phyloP scores from a whole-genome alignment of 495 filamentous ascomycete genomes.

The Saxophila tyrrhenica region DNA sequence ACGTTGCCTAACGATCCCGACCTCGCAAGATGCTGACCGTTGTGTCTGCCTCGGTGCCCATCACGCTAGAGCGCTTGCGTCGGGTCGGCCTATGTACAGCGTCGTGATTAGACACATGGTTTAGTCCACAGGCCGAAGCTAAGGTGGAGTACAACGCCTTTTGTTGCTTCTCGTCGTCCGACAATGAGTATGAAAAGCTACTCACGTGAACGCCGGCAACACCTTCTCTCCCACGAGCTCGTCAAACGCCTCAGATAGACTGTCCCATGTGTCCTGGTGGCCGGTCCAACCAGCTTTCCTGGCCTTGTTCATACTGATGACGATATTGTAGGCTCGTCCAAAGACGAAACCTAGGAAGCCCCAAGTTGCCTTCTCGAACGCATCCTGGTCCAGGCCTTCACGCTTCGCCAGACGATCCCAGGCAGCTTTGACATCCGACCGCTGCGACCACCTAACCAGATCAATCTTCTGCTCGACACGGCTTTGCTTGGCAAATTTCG shows the following conservation, averaged over 20 bases:
- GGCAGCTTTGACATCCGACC: slow-evolving; percentile 39
- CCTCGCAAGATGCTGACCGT: neutral
- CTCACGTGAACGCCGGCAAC: slow-evolving; percentile 10
- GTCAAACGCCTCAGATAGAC: slow-evolving; percentile 37
- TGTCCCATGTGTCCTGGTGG: slow-evolving; percentile 43
- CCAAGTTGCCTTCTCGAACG: slow-evolving; percentile 48
- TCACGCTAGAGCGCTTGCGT: neutral
- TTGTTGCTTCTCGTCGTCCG: neutral
- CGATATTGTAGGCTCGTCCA: slow-evolving; percentile 38
- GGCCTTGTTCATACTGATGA: slow-evolving; percentile 48
- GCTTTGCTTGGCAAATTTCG: slow-evolving; percentile 19
- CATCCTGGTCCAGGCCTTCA: slow-evolving; percentile 37
- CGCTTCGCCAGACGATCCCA: slow-evolving; percentile 36
- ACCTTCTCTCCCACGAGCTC: slow-evolving; percentile 34
- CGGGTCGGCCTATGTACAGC: neutral
- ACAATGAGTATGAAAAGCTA: neutral
- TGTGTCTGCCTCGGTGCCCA: neutral
- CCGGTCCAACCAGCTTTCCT: slow-evolving; percentile 40
- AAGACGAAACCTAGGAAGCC: slow-evolving; percentile 40
- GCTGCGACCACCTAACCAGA: slow-evolving; percentile 40
- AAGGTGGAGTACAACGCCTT: neutral
- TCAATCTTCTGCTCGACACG: slow-evolving; percentile 38
- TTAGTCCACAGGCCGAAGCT: neutral
- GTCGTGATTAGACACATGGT: neutral
- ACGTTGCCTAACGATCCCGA: neutral